Evolutionary conservation across 148 eudicot genomes (phyloP).

Genomic region (Rhododendron simsii): DNA sequence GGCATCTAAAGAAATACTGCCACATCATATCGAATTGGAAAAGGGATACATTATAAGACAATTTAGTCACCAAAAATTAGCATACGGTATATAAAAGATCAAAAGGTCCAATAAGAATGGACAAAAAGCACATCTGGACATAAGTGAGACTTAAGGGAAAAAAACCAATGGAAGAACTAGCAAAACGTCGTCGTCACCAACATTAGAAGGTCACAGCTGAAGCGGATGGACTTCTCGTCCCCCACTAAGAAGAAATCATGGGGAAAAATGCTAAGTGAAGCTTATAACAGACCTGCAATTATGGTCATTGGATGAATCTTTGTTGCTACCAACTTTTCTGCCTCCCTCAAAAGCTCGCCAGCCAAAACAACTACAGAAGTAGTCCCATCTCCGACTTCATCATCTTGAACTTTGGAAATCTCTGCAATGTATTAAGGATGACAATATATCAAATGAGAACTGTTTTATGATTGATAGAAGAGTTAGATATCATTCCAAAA

Average conservation of each 20-base stretch:
- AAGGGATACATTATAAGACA: neutral
- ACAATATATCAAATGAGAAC: neutral
- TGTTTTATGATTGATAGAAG: neutral
- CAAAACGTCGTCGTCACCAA: neutral
- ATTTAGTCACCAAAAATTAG: neutral
- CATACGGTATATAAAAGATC: neutral
- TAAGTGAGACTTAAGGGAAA: neutral
- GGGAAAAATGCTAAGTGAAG: neutral
- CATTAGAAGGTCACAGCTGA: neutral
- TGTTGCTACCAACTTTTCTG: constrained; percentile 85
- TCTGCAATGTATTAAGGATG: constrained; percentile 47
- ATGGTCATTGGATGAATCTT: constrained; percentile 99
- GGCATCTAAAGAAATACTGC: neutral
- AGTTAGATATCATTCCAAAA: neutral
- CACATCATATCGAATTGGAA: neutral
- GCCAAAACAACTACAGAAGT: constrained; percentile 97
- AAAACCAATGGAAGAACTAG: neutral
- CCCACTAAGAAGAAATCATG: neutral
- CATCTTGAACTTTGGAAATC: constrained; percentile 95
- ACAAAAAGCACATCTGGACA: neutral
- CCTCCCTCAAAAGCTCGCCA: constrained; percentile 95
- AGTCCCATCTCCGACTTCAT: constrained; percentile 99
- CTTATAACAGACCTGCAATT: constrained; percentile 59
- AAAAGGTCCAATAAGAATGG: neutral
- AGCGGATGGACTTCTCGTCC: neutral